These are phyloP conservation scores for Suillus cothurnatus DNA, from an alignment of 768 basidiomycete species.

Conservation along the genomic window DNA sequence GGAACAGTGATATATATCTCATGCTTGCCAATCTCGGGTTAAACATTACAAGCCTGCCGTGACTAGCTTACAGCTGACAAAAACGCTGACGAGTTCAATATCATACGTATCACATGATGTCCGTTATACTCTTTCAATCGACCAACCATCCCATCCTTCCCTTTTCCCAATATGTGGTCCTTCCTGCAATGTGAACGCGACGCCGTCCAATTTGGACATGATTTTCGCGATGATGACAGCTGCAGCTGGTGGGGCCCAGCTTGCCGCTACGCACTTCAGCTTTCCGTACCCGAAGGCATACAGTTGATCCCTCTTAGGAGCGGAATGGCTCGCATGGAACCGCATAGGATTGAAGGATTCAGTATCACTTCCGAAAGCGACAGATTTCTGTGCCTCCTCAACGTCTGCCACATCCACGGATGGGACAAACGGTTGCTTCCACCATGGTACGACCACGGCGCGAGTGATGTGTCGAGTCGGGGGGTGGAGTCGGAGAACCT, in stretches of 20 bases:
- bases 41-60: not conserved
- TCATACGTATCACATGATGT: not conserved
- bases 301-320: conserved; percentile 30
- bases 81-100: not conserved
- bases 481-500: conserved; percentile 52
- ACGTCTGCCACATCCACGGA: conserved; percentile 26
- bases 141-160: conserved; percentile 48
- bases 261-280: conserved; percentile 45
- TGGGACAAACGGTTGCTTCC: conserved; percentile 10
- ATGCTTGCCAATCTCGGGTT: not conserved
- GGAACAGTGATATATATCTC: not conserved
- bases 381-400: conserved; percentile 26
- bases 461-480: conserved; percentile 52
- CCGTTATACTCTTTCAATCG: not conserved
- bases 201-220: conserved; percentile 29
- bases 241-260: conserved; percentile 54
- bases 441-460: conserved; percentile 11
- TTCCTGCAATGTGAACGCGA: conserved; percentile 23
- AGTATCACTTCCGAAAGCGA: conserved; percentile 39
- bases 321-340: conserved; percentile 25
- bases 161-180: conserved; percentile 39
- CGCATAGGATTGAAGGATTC: conserved; percentile 41
- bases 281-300: conserved; percentile 47
- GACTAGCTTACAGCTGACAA: not conserved
- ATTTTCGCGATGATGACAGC: conserved; percentile 44